phyloP scores from a whole-genome alignment of 2,329 filamentous ascomycete species.

The Ceratocystis alfenasii region DNA sequence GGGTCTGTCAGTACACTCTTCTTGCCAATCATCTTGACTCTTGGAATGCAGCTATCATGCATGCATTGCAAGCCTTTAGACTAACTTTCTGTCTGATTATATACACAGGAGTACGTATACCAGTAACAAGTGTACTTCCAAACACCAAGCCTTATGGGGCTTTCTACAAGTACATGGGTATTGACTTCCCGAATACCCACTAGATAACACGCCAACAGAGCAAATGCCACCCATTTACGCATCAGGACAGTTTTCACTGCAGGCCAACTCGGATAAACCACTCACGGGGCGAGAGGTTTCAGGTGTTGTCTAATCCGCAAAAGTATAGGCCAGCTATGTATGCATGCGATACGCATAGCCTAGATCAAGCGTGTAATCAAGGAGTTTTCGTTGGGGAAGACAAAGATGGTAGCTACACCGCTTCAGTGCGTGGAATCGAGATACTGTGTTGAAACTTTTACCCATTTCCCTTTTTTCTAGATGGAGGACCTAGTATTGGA shows the following conservation, averaged over 20 bases:
- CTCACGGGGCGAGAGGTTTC: background rate
- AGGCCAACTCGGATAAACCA: background rate
- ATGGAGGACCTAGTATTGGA: background rate
- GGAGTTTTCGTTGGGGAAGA: constrained; percentile 2
- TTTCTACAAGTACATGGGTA: no score
- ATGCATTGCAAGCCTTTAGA: background rate
- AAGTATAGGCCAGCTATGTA: constrained; percentile 1
- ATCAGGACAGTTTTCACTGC: background rate
- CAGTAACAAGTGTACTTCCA: no score
- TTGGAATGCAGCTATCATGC: background rate
- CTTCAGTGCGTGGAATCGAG: constrained; percentile 14
- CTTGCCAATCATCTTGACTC: background rate
- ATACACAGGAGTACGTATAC: background rate
- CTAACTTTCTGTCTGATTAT: background rate
- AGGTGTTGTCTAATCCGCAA: background rate
- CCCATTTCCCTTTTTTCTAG: background rate
- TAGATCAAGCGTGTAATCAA: constrained; percentile 5
- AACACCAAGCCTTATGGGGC: no score
- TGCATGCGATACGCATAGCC: background rate
- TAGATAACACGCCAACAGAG: background rate
- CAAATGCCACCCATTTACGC: background rate
- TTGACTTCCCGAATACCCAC: background rate
- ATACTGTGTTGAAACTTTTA: constrained; percentile 16
- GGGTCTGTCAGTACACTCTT: background rate
- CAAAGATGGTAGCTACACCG: background rate